Base-by-base conservation (phyloP, 2,329 filamentous ascomycete genomes). In the Coniochaeta sp. region DNA sequence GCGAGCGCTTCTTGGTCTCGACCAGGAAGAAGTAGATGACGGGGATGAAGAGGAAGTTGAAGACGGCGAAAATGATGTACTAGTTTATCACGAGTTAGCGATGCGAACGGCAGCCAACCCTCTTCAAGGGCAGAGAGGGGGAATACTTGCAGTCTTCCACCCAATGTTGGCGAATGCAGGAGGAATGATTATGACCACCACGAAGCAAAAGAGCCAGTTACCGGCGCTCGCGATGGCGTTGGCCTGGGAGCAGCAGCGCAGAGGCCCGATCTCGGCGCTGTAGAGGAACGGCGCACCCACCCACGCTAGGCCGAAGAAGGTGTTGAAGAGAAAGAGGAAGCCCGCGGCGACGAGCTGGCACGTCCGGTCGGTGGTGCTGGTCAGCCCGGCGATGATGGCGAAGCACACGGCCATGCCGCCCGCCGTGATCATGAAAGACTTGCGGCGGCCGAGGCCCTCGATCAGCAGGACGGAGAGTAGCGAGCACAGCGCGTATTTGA, bases 241-340 rank as follows among this genome's bases (percentile, higher is more conserved):
- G 30, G 76, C 76, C 69, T 78, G 78, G 4, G 73, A 73, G 14
- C 77, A 68, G 17, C 75, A 80, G 68, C 77, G 75, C 57, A 81
- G 72, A 0, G 79, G 77, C 68, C 82, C 83, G 62, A 84, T 75
- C 64, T 83, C 79, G 47, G 82, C 81, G 1, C 82, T 77, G 63
- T 81, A 81, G 65, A 83, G 65, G 84, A 84, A 88, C 0, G 85
- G 85, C 26, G 87, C 77, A 17, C 85, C 84, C 7, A 88, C 70
- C 80, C 84, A 87, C 0, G 83, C 85, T 0, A 85, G 85, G 36
- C 86, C 87, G 63, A 89, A 89, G 59, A 85, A 86, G 4, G 85
- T 84, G 66, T 89, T 89, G 72, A 88, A 89, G 2, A 85, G 80
- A 73, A 89, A 89, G 14, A 89, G 73, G 60, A 86, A 86, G 1